Percentiles rank a stretch among this genome's conserved stretches.
Evolutionary conservation across 352 stramenopile genomes (phyloP).

Genomic region (Phytophthora idaei): DNA sequence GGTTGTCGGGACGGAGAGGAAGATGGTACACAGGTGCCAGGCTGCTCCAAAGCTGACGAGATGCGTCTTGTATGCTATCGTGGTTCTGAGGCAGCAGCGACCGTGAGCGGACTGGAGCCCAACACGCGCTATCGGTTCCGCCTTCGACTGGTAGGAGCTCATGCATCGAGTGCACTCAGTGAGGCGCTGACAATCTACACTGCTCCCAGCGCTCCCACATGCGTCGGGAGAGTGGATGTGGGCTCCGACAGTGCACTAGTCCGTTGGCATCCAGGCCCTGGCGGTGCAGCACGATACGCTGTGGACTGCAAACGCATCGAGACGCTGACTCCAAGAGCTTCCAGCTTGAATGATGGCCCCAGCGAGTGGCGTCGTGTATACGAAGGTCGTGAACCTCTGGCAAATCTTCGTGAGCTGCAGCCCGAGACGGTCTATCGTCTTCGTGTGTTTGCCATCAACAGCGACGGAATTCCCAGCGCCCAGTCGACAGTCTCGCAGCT

Average conservation of each 20-base stretch:
- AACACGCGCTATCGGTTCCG: conserved; percentile 90
- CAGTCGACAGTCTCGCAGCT: conserved; percentile 85
- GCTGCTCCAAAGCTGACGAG: conserved; percentile 27
- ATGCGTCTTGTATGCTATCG: conserved; percentile 82
- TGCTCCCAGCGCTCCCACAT: conserved; percentile 56
- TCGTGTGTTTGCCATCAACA: conserved; percentile 84
- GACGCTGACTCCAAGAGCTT: conserved; percentile 37
- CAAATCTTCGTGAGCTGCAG: conserved; percentile 65
- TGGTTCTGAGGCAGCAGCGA: conserved; percentile 49
- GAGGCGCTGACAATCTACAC: conserved; percentile 77
- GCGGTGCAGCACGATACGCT: conserved; percentile 69
- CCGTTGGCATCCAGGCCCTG: conserved; percentile 82
- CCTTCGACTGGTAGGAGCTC: conserved; percentile 75
- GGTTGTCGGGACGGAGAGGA: conserved; percentile 20
- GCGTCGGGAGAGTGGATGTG: conserved; percentile 61
- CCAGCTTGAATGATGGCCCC: conserved; percentile 25
- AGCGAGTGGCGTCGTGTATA: conserved; percentile 79
- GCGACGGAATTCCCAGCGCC: conserved; percentile 53
- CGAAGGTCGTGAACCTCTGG: conserved; percentile 76
- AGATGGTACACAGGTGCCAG: conserved; percentile 7
- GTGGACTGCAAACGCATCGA: conserved; percentile 84
- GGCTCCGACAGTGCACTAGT: conserved; percentile 59
- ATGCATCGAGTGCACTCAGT: conserved; percentile 79
- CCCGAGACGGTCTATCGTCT: conserved; percentile 87
- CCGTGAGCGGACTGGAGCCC: conserved; percentile 69